These are phyloP conservation scores for Sporothrix brasiliensis DNA, from an alignment of 2,329 filamentous ascomycete genomes.

Conservation along the genomic window DNA sequence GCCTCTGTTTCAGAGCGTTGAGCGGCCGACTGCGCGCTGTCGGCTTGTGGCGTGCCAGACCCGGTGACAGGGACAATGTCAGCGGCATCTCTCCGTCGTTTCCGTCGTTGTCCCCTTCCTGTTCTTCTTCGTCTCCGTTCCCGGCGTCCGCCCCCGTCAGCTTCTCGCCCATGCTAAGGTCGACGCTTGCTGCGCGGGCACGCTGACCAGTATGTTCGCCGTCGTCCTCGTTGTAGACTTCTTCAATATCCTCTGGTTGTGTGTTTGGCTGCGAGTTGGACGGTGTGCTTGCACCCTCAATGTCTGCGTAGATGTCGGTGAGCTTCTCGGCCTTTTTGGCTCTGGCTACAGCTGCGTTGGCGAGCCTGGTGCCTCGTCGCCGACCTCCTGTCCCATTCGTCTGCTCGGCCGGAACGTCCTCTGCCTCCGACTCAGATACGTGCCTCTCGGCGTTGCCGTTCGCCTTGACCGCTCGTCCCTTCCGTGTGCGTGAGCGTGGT, in stretches of 20 bases:
- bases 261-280: background rate
- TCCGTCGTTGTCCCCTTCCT: background rate
- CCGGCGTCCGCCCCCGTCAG: background rate
- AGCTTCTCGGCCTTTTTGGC: background rate
- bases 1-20: background rate
- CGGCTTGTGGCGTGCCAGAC: constrained; percentile 16
- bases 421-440: constrained; percentile 28
- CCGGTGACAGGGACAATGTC: constrained; percentile 30
- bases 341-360: background rate
- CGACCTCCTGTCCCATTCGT: background rate
- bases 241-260: constrained; percentile 17
- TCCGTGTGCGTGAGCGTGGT: background rate
- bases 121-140: background rate
- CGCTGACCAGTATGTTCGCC: background rate
- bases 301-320: constrained; percentile 13
- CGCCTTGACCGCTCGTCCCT: background rate
- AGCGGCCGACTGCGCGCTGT: constrained; percentile 18
- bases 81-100: background rate
- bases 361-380: background rate
- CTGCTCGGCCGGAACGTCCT: background rate
- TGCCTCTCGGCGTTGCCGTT: constrained; percentile 27
- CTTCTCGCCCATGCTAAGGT: constrained; percentile 31
- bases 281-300: constrained; percentile 18
- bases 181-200: constrained; percentile 29
- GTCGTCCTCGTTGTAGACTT: background rate